These are phyloP conservation scores for Delphinella strobiligena DNA, from an alignment of 2,329 filamentous ascomycete species.

Conservation along the genomic window DNA sequence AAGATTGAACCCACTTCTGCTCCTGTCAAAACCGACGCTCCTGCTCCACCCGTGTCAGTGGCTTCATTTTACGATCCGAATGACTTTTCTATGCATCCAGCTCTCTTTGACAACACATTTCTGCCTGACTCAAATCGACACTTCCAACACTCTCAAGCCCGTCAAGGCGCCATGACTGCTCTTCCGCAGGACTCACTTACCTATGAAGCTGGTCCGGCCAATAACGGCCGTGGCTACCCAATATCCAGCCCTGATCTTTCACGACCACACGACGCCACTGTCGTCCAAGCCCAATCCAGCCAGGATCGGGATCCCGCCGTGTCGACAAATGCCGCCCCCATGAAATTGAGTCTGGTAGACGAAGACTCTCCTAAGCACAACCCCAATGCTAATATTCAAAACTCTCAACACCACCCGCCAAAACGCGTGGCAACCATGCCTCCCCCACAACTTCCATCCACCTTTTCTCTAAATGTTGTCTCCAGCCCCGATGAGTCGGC, in stretches of 20 bases:
- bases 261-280: constrained; percentile 25
- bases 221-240: constrained; percentile 14
- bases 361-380: constrained; percentile 34
- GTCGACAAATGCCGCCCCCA: constrained; percentile 28
- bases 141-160: constrained; percentile 6
- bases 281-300: background rate
- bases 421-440: constrained; percentile 11
- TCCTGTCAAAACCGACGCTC: constrained; percentile 19
- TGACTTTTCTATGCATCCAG: constrained; percentile 28
- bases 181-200: constrained; percentile 26
- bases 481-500: constrained; percentile 62
- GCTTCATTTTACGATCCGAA: constrained; percentile 25
- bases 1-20: constrained; percentile 18
- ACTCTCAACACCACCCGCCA: background rate
- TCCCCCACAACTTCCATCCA: constrained; percentile 31
- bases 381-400: background rate
- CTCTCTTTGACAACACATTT: constrained; percentile 26
- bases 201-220: constrained; percentile 12
- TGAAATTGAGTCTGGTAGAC: constrained; percentile 44
- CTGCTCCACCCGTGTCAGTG: constrained; percentile 28
- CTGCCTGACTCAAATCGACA: background rate
- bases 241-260: constrained; percentile 40
- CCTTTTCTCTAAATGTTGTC: constrained; percentile 35
- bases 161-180: constrained; percentile 29
- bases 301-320: constrained; percentile 11